phyloP scores from a whole-genome alignment of 352 stramenopile genomes.

The Phytophthora tubulina region DNA sequence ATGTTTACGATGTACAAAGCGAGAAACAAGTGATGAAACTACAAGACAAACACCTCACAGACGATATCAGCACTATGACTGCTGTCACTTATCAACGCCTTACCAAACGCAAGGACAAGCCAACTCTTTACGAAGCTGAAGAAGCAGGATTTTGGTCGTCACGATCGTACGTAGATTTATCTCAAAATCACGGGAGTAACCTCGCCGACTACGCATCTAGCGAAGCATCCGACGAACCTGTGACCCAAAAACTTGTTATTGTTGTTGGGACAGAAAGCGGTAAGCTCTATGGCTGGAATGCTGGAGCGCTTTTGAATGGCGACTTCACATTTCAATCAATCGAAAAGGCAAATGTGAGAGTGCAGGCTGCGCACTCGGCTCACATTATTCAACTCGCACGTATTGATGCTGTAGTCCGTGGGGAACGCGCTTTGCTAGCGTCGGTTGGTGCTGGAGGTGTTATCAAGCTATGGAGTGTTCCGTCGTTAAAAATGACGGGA shows the following conservation, averaged over 20 bases:
- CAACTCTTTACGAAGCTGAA: slow-evolving; percentile 1
- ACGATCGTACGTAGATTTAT: slow-evolving; percentile 15
- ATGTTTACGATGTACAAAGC: slow-evolving; percentile 43
- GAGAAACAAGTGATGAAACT: slow-evolving; percentile 47
- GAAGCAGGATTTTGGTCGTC: slow-evolving; percentile 14
- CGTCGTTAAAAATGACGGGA: slow-evolving; percentile 44
- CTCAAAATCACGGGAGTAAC: not conserved
- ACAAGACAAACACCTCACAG: slow-evolving; percentile 54
- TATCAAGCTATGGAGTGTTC: slow-evolving; percentile 67
- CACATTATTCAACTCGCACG: slow-evolving; percentile 56
- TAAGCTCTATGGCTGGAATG: slow-evolving; percentile 52
- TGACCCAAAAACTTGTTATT: slow-evolving; percentile 22
- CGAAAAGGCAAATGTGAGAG: slow-evolving; percentile 34
- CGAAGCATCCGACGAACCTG: not conserved
- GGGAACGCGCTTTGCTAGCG: slow-evolving; percentile 25
- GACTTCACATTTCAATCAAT: slow-evolving; percentile 22
- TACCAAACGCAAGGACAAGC: not conserved
- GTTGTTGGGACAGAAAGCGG: slow-evolving; percentile 52
- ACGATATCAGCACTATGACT: slow-evolving; percentile 49
- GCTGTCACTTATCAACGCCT: slow-evolving; percentile 24
- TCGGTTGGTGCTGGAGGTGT: slow-evolving; percentile 68
- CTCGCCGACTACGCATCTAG: not conserved
- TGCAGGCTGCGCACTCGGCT: slow-evolving; percentile 49
- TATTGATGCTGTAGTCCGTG: slow-evolving; percentile 15
- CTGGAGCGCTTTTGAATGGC: slow-evolving; percentile 1